Percentiles rank a stretch among this genome's conserved stretches.
phyloP scores from a whole-genome alignment of 2,329 filamentous ascomycete species.

The Davidsoniella australis region DNA sequence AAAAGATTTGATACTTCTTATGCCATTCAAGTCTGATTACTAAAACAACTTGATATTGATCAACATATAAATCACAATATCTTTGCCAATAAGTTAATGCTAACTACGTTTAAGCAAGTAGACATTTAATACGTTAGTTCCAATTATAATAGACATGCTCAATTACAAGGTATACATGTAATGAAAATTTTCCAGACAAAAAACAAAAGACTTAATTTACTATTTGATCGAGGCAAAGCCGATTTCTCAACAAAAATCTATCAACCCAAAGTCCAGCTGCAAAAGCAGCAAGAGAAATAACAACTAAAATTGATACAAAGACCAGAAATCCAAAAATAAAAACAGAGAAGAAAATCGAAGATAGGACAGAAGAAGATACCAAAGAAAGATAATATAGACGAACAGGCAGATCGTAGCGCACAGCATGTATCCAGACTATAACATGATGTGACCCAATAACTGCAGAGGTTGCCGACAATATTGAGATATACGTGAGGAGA shows the following conservation, averaged over 20 bases:
- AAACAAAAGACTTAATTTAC: constrained; percentile 1
- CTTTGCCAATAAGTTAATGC: too few species aligned
- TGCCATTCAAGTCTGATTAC: too few species aligned
- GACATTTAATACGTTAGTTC: too few species aligned
- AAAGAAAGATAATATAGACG: background rate
- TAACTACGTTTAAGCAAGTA: too few species aligned
- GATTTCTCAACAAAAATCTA: background rate
- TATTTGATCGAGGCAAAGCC: background rate
- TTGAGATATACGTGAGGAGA: background rate
- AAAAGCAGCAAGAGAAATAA: constrained; percentile 4
- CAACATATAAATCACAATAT: too few species aligned
- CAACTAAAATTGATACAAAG: background rate
- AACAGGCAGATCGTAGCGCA: background rate
- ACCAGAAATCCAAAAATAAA: constrained; percentile 2
- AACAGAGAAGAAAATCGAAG: constrained; percentile 1
- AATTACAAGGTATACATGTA: too few species aligned
- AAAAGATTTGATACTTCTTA: too few species aligned
- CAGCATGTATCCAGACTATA: background rate
- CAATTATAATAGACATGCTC: too few species aligned
- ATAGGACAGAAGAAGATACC: constrained; percentile 1
- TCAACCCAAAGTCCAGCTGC: background rate
- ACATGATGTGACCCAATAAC: background rate
- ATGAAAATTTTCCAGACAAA: background rate
- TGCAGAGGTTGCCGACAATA: background rate
- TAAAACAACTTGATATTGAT: too few species aligned